These are phyloP conservation scores for Usnea hakonensis DNA, from an alignment of 495 filamentous ascomycete species.

Conservation along the genomic window DNA sequence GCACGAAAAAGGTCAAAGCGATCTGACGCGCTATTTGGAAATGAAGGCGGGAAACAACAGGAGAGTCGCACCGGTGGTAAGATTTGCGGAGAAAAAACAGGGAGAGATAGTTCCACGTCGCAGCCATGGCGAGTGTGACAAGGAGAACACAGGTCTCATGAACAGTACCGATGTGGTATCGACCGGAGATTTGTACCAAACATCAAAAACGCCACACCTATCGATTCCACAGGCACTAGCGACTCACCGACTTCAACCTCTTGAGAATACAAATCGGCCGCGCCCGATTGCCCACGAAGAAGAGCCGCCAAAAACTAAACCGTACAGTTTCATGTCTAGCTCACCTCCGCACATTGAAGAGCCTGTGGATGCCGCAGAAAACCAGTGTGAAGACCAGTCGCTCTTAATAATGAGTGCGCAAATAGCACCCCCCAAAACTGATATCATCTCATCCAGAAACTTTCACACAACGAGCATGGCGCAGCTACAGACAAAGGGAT, in stretches of 20 bases:
- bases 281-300: constrained; percentile 6
- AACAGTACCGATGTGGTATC: not conserved
- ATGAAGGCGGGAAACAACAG: not conserved
- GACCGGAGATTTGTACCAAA: not conserved
- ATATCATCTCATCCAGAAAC: constrained; percentile 36
- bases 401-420: not conserved
- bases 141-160: not conserved
- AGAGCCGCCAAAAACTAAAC: constrained; percentile 12
- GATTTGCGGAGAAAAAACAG: constrained; percentile 13
- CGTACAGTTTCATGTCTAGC: constrained; percentile 40
- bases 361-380: constrained; percentile 14
- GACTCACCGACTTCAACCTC: constrained; percentile 24
- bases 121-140: not conserved
- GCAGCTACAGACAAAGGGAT: constrained; percentile 28
- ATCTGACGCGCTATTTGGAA: not conserved
- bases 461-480: constrained; percentile 48
- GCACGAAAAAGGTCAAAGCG: not conserved
- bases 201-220: not conserved
- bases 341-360: constrained; percentile 29
- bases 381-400: not conserved
- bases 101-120: not conserved
- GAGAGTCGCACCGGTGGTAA: not conserved
- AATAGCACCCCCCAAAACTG: not conserved
- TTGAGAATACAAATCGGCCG: constrained; percentile 21
- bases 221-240: constrained; percentile 20